Conservation (phyloP, 2,329 filamentous ascomycete genomes). For the Botrytis paeoniae region DNA sequence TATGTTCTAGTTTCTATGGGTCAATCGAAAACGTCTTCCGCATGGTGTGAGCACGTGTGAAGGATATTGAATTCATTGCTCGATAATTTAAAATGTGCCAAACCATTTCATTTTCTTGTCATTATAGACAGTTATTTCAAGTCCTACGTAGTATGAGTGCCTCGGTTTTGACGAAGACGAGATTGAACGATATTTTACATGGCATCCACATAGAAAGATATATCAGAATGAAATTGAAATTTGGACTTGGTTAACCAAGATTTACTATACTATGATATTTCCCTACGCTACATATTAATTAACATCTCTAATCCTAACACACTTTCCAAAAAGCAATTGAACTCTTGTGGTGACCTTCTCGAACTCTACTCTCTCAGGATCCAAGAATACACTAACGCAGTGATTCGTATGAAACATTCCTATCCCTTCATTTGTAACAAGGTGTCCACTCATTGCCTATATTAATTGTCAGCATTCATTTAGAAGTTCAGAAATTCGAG, state of each 20-base stretch:
- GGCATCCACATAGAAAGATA: background rate
- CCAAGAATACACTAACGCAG: background rate
- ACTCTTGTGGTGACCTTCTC: background rate
- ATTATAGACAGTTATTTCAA: background rate
- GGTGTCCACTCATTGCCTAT: conserved; percentile 6
- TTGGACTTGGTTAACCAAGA: background rate
- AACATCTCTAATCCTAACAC: background rate
- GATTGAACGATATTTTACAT: background rate
- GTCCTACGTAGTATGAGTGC: background rate
- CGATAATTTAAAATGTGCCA: background rate
- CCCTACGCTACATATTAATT: background rate
- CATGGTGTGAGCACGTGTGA: background rate
- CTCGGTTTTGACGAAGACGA: background rate
- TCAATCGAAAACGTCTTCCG: background rate
- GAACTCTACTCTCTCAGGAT: background rate
- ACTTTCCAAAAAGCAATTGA: background rate
- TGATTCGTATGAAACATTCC: background rate
- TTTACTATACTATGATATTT: background rate
- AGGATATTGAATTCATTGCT: background rate
- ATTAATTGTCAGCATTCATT: background rate
- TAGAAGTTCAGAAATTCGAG: background rate
- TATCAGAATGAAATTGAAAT: background rate
- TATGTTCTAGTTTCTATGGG: background rate
- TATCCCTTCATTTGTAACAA: background rate
- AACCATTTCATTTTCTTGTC: background rate